Conservation (phyloP, 2,329 filamentous ascomycete species). For the Fusarium chuoi region DNA sequence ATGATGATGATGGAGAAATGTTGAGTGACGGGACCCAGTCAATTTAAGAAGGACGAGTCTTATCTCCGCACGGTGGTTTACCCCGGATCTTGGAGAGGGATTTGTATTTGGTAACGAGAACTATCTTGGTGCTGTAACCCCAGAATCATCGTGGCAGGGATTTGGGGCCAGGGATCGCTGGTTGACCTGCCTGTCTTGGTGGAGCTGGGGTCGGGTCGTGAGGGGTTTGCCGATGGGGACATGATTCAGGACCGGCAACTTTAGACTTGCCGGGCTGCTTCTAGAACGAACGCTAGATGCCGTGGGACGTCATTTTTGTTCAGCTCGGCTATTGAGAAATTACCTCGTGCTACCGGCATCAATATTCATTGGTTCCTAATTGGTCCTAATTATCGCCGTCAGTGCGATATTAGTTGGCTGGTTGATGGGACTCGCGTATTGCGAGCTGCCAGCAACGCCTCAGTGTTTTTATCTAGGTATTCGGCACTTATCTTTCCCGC, state of each 20-base stretch:
- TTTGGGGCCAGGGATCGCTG: slow-evolving; percentile 13
- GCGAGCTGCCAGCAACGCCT: not conserved
- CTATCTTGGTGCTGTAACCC: slow-evolving; percentile 10
- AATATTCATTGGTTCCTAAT: no score
- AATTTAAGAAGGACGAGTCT: slow-evolving; percentile 26
- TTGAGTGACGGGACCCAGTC: not conserved
- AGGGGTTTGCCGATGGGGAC: slow-evolving; percentile 27
- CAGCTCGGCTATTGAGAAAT: not conserved
- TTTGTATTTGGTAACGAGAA: slow-evolving; percentile 13
- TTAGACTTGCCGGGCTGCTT: slow-evolving; percentile 2
- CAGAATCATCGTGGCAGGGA: slow-evolving; percentile 17
- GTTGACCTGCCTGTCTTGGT: slow-evolving; percentile 15
- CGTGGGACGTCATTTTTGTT: not conserved
- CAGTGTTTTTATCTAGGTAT: not conserved
- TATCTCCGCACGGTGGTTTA: slow-evolving; percentile 32
- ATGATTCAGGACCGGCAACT: slow-evolving; percentile 31
- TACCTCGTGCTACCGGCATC: not conserved
- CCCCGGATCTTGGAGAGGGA: slow-evolving; percentile 24
- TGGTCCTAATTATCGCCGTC: rapidly evolving
- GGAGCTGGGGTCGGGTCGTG: slow-evolving; percentile 17
- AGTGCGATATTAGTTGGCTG: not conserved
- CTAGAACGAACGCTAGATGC: not conserved
- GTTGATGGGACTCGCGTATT: not conserved
- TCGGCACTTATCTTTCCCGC: not conserved
- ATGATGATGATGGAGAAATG: not conserved